phyloP scores from a whole-genome alignment of 768 basidiomycete genomes.

The Lenzites betulinus region DNA sequence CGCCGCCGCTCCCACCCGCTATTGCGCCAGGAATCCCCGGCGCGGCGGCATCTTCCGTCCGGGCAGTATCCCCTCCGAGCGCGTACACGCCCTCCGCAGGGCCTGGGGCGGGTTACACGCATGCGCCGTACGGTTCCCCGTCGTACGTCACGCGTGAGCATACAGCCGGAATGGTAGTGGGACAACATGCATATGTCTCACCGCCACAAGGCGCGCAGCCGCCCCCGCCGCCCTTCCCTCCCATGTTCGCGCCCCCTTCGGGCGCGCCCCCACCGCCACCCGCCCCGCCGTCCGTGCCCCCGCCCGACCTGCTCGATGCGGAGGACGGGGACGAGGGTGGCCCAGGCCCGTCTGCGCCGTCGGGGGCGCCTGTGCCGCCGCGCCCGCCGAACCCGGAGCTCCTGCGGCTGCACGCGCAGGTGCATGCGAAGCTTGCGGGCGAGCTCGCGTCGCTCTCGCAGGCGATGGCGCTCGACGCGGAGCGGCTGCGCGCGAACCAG shows the following conservation, averaged over 20 bases:
- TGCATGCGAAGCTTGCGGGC: conserved; percentile 73
- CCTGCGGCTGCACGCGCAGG: conserved; percentile 72
- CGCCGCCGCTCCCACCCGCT: conserved; percentile 19
- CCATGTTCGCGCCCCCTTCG: conserved; percentile 8
- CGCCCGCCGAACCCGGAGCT: conserved; percentile 91
- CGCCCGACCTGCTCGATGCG: conserved; percentile 61
- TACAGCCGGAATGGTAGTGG: conserved; percentile 26
- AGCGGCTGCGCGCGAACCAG: conserved; percentile 79
- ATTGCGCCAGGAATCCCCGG: conserved; percentile 2
- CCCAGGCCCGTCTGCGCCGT: conserved; percentile 19
- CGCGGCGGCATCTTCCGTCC: neutral
- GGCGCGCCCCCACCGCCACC: conserved; percentile 20
- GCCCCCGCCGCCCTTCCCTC: conserved; percentile 17
- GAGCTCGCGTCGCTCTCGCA: conserved; percentile 73
- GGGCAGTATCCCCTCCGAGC: conserved; percentile 5
- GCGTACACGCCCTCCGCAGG: conserved; percentile 16
- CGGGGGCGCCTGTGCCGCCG: conserved; percentile 52
- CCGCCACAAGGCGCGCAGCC: conserved; percentile 23
- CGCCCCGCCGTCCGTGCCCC: conserved; percentile 31
- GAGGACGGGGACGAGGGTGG: conserved; percentile 48
- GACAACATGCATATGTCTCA: conserved; percentile 24
- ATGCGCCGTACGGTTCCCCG: conserved; percentile 32
- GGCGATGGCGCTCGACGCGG: conserved; percentile 63
- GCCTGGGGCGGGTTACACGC: conserved; percentile 17
- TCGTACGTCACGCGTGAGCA: conserved; percentile 29